These are phyloP conservation scores for Candida bentonensis DNA, from an alignment of 805 yeast species.

Conservation along the genomic window DNA sequence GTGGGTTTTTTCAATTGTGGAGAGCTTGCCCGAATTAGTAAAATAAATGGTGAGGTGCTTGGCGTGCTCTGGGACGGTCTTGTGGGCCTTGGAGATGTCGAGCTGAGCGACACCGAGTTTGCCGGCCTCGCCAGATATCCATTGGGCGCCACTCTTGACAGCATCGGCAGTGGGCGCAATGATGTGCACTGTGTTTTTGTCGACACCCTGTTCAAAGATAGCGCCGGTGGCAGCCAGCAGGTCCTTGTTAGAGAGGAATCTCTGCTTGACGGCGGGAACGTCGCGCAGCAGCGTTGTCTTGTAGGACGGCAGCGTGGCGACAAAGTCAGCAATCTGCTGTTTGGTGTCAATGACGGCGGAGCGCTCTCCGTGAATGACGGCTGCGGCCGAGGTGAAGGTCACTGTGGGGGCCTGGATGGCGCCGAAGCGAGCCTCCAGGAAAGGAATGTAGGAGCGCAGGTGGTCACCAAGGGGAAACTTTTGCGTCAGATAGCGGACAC, in stretches of 20 bases:
- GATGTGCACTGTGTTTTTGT: constrained; percentile 1
- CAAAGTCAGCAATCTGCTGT: constrained; percentile 9
- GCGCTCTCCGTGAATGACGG: constrained; percentile 11
- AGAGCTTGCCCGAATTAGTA: constrained; percentile 15
- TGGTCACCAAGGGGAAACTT: constrained; percentile 2
- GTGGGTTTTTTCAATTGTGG: constrained; percentile 27
- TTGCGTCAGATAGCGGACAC: constrained; percentile 27
- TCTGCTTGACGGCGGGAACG: not conserved
- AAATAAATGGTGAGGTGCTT: constrained; percentile 59
- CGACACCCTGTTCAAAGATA: constrained; percentile 2
- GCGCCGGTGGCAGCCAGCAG: constrained; percentile 3
- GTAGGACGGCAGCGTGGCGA: not conserved
- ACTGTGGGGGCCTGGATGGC: not conserved
- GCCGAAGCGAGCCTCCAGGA: constrained; percentile 14
- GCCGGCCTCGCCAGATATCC: constrained; percentile 45
- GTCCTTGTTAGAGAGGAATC: not conserved
- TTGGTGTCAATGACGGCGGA: constrained; percentile 21
- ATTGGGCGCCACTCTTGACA: constrained; percentile 37
- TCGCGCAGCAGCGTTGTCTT: not conserved
- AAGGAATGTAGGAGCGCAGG: constrained; percentile 19
- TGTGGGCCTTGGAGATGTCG: constrained; percentile 83
- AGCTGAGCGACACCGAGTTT: constrained; percentile 48
- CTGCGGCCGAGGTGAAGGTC: constrained; percentile 10
- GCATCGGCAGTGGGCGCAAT: constrained; percentile 18
- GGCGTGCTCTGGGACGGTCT: constrained; percentile 66